A percentile compares a stretch with the other conserved stretches of the same genome.
Evolutionary conservation across 2,329 filamentous ascomycete genomes (phyloP).

Genomic region (Ceratocystis ficicola): DNA sequence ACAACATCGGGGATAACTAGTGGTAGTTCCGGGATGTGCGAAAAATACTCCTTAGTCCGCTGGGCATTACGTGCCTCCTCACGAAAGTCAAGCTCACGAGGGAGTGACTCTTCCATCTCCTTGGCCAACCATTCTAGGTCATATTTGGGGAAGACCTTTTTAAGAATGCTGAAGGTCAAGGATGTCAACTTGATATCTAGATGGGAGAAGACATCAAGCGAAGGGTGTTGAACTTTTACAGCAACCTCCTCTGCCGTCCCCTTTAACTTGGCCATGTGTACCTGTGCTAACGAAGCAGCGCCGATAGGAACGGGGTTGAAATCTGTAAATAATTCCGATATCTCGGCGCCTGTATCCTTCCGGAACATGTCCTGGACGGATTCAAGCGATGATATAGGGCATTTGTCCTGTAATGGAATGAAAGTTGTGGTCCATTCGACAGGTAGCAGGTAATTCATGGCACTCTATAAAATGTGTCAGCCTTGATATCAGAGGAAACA

Average conservation of each 20-base stretch:
- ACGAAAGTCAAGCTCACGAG: slow-evolving; percentile 81
- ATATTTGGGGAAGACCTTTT: slow-evolving; percentile 92
- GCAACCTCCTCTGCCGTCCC: slow-evolving; percentile 77
- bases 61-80: slow-evolving; percentile 76
- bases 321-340: slow-evolving; percentile 74
- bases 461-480: slow-evolving; percentile 44
- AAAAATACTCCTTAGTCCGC: slow-evolving; percentile 70
- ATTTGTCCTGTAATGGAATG: slow-evolving; percentile 89
- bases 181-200: slow-evolving; percentile 76
- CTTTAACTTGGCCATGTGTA: slow-evolving; percentile 75
- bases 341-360: slow-evolving; percentile 63
- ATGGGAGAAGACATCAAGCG: slow-evolving; percentile 76
- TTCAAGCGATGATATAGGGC: slow-evolving; percentile 78
- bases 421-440: slow-evolving; percentile 92
- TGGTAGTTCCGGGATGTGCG: slow-evolving; percentile 58
- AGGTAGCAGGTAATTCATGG: slow-evolving; percentile 88
- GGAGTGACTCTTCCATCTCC: slow-evolving; percentile 84
- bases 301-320: slow-evolving; percentile 75
- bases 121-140: slow-evolving; percentile 90
- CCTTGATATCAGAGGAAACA: background rate
- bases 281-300: slow-evolving; percentile 86
- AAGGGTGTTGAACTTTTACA: slow-evolving; percentile 92
- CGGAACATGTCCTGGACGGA: slow-evolving; percentile 80
- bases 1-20: slow-evolving; percentile 80
- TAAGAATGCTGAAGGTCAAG: slow-evolving; percentile 81